Evolutionary conservation across 768 basidiomycete genomes (phyloP).

Genomic region (Auricularia sp.): DNA sequence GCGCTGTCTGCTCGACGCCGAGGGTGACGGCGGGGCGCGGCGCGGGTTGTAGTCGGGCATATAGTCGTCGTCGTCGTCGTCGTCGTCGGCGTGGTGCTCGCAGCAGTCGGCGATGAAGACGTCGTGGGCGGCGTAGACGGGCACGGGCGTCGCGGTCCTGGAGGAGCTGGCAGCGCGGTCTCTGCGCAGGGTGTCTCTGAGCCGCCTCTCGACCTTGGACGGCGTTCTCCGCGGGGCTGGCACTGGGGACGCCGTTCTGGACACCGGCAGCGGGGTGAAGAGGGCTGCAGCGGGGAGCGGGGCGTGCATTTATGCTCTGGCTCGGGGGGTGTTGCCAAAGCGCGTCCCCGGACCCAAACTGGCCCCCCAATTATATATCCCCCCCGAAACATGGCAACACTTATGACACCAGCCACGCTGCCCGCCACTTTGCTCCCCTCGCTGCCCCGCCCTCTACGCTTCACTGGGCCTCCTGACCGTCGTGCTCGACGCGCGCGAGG

Average conservation of each 20-base stretch:
- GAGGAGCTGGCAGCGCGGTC: constrained; percentile 12
- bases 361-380: too few species aligned
- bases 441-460: too few species aligned
- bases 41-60: constrained; percentile 4
- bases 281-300: not conserved
- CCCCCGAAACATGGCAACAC: too few species aligned
- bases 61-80: constrained; percentile 21
- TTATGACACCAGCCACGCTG: too few species aligned
- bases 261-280: not conserved
- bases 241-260: not conserved
- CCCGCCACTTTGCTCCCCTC: too few species aligned
- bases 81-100: constrained; percentile 19
- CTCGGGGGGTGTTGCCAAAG: not conserved
- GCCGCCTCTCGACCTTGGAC: constrained; percentile 43
- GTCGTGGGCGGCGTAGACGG: constrained; percentile 8
- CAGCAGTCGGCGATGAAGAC: constrained; percentile 12
- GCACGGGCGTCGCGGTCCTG: constrained; percentile 18
- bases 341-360: too few species aligned
- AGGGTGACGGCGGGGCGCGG: not conserved
- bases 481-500: too few species aligned
- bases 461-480: too few species aligned
- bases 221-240: constrained; percentile 16
- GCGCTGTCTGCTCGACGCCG: not conserved
- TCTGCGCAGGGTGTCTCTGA: constrained; percentile 43
- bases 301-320: not conserved